Evolutionary conservation across 2,329 filamentous ascomycete genomes (phyloP).

Genomic region (Colletotrichum cuscutae): DNA sequence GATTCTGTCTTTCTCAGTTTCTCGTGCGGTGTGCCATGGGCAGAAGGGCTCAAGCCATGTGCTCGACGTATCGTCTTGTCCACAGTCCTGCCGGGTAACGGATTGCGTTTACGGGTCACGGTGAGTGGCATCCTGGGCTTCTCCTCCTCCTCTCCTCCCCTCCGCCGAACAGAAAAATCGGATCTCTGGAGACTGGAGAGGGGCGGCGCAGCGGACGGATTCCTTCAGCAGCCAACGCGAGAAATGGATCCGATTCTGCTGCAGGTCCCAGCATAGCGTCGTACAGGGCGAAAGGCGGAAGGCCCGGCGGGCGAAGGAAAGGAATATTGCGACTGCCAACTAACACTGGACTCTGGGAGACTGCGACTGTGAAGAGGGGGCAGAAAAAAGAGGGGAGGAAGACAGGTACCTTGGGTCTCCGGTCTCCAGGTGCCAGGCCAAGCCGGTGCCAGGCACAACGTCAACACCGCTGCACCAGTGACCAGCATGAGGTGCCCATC

Average conservation of each 20-base stretch:
- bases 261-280: constrained; percentile 34
- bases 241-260: constrained; percentile 27
- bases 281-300: constrained; percentile 21
- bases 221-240: constrained; percentile 32
- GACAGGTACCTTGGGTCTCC: not conserved
- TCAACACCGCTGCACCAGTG: not conserved
- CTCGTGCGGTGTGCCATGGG: not conserved
- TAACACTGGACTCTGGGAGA: too few species aligned
- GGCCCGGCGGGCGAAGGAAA: constrained; percentile 13
- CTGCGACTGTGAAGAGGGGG: not conserved
- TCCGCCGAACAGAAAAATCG: constrained; percentile 20
- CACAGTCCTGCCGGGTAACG: not conserved
- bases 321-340: not conserved
- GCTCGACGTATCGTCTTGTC: not conserved
- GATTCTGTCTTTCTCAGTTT: constrained; percentile 1
- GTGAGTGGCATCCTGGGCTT: not conserved
- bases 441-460: constrained; percentile 9
- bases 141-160: constrained; percentile 3
- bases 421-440: not conserved
- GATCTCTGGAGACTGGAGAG: constrained; percentile 27
- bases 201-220: constrained; percentile 20
- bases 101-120: not conserved
- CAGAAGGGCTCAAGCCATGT: not conserved
- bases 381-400: constrained; percentile 4
- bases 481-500: not conserved